Conservation (phyloP, 495 filamentous ascomycete species). For the Usnea hakonensis region DNA sequence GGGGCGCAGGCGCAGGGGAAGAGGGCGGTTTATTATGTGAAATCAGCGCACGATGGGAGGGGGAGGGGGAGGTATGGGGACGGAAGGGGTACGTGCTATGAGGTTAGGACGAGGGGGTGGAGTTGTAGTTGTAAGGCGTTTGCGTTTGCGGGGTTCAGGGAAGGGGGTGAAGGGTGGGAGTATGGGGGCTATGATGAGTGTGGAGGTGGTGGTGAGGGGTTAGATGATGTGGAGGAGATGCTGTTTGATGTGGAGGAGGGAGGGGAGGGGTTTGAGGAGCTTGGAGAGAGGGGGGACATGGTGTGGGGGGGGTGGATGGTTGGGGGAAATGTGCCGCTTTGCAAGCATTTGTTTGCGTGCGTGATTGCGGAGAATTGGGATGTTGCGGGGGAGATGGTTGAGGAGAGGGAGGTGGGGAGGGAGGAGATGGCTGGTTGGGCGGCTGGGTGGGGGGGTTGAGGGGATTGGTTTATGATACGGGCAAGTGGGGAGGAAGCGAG, state of each 20-base stretch:
- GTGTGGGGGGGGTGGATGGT: slow-evolving; percentile 43
- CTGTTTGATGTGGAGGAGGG: background rate
- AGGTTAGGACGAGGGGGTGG: slow-evolving; percentile 70
- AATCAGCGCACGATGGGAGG: slow-evolving; percentile 21
- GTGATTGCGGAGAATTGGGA: slow-evolving; percentile 61
- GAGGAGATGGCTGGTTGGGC: slow-evolving; percentile 74
- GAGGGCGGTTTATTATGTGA: slow-evolving; percentile 37
- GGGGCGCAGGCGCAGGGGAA: slow-evolving; percentile 8
- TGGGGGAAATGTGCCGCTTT: slow-evolving; percentile 50
- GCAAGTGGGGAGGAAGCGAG: background rate
- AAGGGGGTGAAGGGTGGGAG: background rate
- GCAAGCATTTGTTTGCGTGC: slow-evolving; percentile 87
- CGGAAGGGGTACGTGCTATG: slow-evolving; percentile 43
- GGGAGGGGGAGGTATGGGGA: slow-evolving; percentile 14
- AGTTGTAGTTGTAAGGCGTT: slow-evolving; percentile 85
- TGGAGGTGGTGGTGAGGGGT: slow-evolving; percentile 9
- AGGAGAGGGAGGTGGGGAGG: slow-evolving; percentile 43
- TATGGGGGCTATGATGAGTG: slow-evolving; percentile 4
- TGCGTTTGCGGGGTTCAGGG: slow-evolving; percentile 57
- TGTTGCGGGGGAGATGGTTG: slow-evolving; percentile 48
- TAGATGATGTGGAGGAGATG: slow-evolving; percentile 1
- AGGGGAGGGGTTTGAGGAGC: background rate
- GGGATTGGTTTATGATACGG: background rate
- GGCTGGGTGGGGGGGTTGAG: slow-evolving; percentile 51
- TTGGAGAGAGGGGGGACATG: background rate